A percentile compares a stretch with the other conserved stretches of the same genome.
Conservation (phyloP, 2,329 filamentous ascomycete genomes). For the Fusarium ramigenum region DNA sequence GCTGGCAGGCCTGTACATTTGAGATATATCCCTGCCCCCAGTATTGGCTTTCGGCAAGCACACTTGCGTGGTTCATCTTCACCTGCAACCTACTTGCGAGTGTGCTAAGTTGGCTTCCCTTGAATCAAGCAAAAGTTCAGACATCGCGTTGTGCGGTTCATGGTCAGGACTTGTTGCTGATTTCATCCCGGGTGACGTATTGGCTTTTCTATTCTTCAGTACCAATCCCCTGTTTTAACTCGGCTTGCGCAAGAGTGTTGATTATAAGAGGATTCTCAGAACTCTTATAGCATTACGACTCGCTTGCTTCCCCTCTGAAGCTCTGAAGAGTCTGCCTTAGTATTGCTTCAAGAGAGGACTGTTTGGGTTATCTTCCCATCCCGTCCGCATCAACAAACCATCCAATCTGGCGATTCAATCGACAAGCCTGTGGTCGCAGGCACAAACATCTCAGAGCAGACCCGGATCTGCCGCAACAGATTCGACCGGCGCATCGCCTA, state of each 20-base stretch:
- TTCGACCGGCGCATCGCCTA: conserved; percentile 47
- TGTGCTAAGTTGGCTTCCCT: conserved; percentile 26
- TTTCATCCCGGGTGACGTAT: conserved; percentile 24
- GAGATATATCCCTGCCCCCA: conserved; percentile 35
- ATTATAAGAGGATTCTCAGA: conserved; percentile 2
- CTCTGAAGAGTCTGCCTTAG: conserved; percentile 2
- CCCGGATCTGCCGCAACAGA: conserved; percentile 46
- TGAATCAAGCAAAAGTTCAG: conserved; percentile 7
- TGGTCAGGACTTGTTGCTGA: conserved; percentile 25
- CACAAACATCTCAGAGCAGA: conserved; percentile 45
- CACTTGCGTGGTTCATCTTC: conserved; percentile 30
- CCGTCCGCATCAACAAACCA: conserved; percentile 41
- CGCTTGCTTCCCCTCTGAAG: conserved; percentile 5
- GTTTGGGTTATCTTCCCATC: conserved; percentile 49
- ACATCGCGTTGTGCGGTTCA: conserved; percentile 23
- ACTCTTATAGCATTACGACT: neutral
- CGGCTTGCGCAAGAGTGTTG: neutral
- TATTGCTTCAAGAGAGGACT: conserved; percentile 42
- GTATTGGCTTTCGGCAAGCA: conserved; percentile 25
- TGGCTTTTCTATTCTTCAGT: conserved; percentile 24
- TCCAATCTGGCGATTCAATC: conserved; percentile 49
- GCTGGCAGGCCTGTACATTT: conserved; percentile 33
- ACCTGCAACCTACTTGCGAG: conserved; percentile 28
- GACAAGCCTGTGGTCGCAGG: conserved; percentile 49
- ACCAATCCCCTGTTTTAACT: conserved; percentile 12